A percentile compares a stretch with the other conserved stretches of the same genome.
Evolutionary conservation across 2,329 filamentous ascomycete species (phyloP).

Genomic region (Talaromyces atroroseus): DNA sequence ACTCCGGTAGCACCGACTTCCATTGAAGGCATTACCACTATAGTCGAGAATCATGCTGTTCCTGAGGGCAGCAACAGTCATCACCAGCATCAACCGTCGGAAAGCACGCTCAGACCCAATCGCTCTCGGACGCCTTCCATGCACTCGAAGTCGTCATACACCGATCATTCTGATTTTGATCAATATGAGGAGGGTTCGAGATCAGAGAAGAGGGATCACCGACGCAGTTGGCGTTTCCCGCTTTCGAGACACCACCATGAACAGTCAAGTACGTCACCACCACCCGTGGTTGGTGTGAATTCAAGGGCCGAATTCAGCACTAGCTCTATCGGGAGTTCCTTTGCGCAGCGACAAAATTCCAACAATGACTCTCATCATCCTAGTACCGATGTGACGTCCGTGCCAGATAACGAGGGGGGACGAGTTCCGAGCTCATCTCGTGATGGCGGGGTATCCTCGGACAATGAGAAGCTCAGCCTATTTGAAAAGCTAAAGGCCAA

Average conservation of each 20-base stretch:
- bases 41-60: not conserved
- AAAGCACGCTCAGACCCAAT: conserved; percentile 57
- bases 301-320: conserved; percentile 60
- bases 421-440: conserved; percentile 22
- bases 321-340: conserved; percentile 61
- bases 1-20: conserved; percentile 23
- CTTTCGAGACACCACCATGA: conserved; percentile 43
- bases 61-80: conserved; percentile 18
- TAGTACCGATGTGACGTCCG: conserved; percentile 33
- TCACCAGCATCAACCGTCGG: conserved; percentile 38
- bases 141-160: conserved; percentile 64
- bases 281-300: conserved; percentile 52
- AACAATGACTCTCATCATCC: conserved; percentile 40
- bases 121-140: conserved; percentile 72
- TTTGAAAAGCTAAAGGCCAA: conserved; percentile 63
- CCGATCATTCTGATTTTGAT: conserved; percentile 77
- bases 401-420: conserved; percentile 36
- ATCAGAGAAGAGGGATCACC: conserved; percentile 61
- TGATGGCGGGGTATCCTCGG: conserved; percentile 23
- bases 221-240: conserved; percentile 67
- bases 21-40: conserved; percentile 13
- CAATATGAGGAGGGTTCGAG: conserved; percentile 58
- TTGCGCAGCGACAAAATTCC: conserved; percentile 41
- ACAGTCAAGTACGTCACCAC: conserved; percentile 5
- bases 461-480: conserved; percentile 54